phyloP scores from a whole-genome alignment of 1,139 yeast genomes.

The Yamadazyma spencermartinsiae region DNA sequence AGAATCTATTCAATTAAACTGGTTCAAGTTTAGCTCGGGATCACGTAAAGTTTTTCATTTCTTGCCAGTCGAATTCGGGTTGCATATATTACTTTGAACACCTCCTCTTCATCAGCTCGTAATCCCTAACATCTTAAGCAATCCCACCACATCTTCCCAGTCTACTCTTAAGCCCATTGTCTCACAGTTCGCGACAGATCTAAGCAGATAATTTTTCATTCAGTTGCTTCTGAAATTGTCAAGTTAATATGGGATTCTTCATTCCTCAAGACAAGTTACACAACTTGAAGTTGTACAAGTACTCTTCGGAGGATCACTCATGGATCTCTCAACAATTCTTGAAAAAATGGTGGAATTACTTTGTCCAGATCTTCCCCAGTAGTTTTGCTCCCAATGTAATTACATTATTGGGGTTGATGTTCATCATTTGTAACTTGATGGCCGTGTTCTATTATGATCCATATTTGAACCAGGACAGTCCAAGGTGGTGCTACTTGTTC shows the following conservation, averaged over 20 bases:
- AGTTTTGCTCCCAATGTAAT: slow-evolving; percentile 91
- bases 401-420: slow-evolving; percentile 74
- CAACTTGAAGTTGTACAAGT: slow-evolving; percentile 69
- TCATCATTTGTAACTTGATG: slow-evolving; percentile 62
- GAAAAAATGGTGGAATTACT: slow-evolving; percentile 76
- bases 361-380: slow-evolving; percentile 73
- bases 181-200: no score
- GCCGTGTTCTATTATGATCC: slow-evolving; percentile 79
- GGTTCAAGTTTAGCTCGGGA: no score
- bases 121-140: no score
- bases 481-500: slow-evolving; percentile 80
- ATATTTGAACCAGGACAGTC: slow-evolving; percentile 54
- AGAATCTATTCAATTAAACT: no score
- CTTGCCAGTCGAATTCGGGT: no score
- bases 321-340: slow-evolving; percentile 70
- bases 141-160: no score
- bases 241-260: slow-evolving; percentile 72
- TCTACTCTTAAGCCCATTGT: no score
- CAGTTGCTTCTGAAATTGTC: not conserved
- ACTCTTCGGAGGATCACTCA: slow-evolving; percentile 79
- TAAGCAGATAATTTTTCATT: not conserved
- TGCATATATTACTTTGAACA: no score
- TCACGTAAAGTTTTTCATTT: no score
- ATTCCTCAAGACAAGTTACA: slow-evolving; percentile 60
- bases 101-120: no score